Conservation (phyloP, 2,329 filamentous ascomycete species). For the Chaetomium olivaceum region DNA sequence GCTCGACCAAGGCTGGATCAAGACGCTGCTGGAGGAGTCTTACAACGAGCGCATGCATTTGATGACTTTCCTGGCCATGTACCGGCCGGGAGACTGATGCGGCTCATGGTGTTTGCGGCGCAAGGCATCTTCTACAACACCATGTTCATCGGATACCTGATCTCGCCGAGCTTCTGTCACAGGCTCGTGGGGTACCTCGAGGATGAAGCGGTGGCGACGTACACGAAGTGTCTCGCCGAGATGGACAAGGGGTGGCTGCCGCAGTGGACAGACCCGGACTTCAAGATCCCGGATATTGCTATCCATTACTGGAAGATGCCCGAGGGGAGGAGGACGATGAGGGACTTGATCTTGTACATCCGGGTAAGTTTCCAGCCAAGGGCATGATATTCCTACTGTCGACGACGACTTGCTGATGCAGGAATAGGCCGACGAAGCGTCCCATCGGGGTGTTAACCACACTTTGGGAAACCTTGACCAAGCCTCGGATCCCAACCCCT, state of each 20-base stretch:
- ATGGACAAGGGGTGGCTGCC: conserved; percentile 81
- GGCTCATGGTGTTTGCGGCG: conserved; percentile 81
- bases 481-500: conserved; percentile 85
- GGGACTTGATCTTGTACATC: conserved; percentile 82
- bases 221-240: conserved; percentile 84
- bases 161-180: conserved; percentile 84
- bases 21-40: conserved; percentile 83
- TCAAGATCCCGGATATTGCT: conserved; percentile 83
- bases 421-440: conserved; percentile 59
- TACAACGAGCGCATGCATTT: conserved; percentile 94
- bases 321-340: conserved; percentile 76
- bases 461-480: conserved; percentile 87
- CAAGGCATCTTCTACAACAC: conserved; percentile 97
- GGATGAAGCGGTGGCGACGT: conserved; percentile 94
- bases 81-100: conserved; percentile 81
- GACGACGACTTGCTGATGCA: neutral
- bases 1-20: conserved; percentile 95
- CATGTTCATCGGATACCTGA: conserved; percentile 83
- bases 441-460: conserved; percentile 92
- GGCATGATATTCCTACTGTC: neutral
- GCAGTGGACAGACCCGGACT: conserved; percentile 68
- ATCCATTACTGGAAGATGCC: conserved; percentile 94
- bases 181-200: conserved; percentile 96
- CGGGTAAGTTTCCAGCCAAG: conserved; percentile 41
- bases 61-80: conserved; percentile 79